These are phyloP conservation scores for Solanum dulcamara DNA, from an alignment of 257 asterid genomes.

Conservation along the genomic window DNA sequence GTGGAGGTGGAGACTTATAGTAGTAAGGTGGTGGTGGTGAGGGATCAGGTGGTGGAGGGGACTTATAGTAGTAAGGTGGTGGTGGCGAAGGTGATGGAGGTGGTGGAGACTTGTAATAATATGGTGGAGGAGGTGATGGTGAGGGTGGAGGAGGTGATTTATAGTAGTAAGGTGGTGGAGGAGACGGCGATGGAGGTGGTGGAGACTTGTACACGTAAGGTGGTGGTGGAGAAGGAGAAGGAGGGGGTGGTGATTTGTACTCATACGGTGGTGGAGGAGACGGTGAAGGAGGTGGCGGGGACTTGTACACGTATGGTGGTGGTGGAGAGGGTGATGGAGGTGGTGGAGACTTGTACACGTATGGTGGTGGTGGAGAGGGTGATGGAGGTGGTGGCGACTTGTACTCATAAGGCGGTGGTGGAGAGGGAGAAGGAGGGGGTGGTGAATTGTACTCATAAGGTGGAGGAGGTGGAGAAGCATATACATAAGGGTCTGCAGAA, in stretches of 20 bases:
- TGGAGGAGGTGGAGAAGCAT: constrained; percentile 29
- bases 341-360: constrained; percentile 3
- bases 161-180: constrained; percentile 8
- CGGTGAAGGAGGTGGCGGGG: constrained; percentile 17
- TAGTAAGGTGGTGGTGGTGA: constrained; percentile 28
- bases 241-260: constrained; percentile 22
- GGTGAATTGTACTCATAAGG: constrained; percentile 7
- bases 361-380: constrained; percentile 1
- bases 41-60: constrained; percentile 22
- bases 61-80: constrained; percentile 24
- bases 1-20: constrained; percentile 11
- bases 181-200: not conserved
- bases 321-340: constrained; percentile 7
- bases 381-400: constrained; percentile 11
- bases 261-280: constrained; percentile 24
- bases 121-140: constrained; percentile 17
- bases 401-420: constrained; percentile 15
- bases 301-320: constrained; percentile 17
- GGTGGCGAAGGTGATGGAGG: constrained; percentile 26
- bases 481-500: constrained; percentile 40
- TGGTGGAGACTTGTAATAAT: constrained; percentile 17
- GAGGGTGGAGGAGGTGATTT: not conserved
- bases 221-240: constrained; percentile 4
- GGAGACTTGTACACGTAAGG: constrained; percentile 11
- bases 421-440: constrained; percentile 16